Evolutionary conservation across 352 stramenopile species (phyloP), one percentile per base, ranked within the genome.

Genomic region (Phytophthora cactorum): DNA sequence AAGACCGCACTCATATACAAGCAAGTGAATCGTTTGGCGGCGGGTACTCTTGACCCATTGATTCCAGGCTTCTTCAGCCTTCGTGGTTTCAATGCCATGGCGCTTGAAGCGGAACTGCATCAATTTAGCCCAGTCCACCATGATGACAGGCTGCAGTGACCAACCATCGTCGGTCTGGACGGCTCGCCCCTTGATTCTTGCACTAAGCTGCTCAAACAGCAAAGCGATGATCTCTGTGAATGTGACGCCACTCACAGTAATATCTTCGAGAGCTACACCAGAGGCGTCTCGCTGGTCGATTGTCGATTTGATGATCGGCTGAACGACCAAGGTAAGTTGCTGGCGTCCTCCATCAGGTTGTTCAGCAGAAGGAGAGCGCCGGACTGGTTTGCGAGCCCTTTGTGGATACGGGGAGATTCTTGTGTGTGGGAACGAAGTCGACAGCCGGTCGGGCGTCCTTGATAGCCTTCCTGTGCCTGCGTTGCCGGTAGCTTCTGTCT

Each of bases 101-200:
- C 32, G 27, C 38, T 68, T 68, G n/a, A 39, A 39, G 38, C 57
- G 56, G 15, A 68, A 73, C 31, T 67, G 64, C 59, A 73, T 69
- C 41, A 62, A 11, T 25, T 12, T 51, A 7, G 12, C 0, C 59
- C 66, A 73, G 6, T 58, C 31, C 1, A 15, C 44, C 3, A 47
- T 6, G 25, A 29, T 12, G n/a, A 53, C 15, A 22, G 27, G 9
- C 5, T 61, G 34, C 5, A 50, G 22, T 2, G 54, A 43, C 63
- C 29, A 54, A 5, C 15, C 3, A 2, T 54, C 49, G 25, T 70
- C 63, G 3, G 31, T 36, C 49, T 70, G 66, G 5, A 55, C 49
- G 4, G 49, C 63, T 59, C 36, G 22, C 2, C 44, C 44, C 14
- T 50, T 47, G 14, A 47, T 47, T 25, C 41, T 4, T 12, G 41